Evolutionary conservation across 495 filamentous ascomycete species (phyloP).

Genomic region (Podospora conica): DNA sequence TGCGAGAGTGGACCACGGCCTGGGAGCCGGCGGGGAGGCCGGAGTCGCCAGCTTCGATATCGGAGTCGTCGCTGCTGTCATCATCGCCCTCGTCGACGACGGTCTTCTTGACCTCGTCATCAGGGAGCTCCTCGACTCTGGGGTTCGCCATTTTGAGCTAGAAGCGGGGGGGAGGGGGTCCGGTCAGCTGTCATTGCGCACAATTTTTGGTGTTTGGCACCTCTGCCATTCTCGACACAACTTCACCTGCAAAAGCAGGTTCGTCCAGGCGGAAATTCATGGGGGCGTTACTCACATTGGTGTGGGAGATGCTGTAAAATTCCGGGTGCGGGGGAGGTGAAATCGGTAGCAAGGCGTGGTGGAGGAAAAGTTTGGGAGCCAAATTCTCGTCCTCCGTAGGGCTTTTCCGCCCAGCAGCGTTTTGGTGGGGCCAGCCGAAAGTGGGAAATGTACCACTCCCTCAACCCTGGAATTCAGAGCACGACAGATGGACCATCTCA

Average conservation of each 20-base stretch:
- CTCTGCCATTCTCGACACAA: conserved; percentile 6
- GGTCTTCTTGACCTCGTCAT: conserved; percentile 76
- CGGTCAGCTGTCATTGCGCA: conserved; percentile 27
- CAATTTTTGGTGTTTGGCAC: conserved; percentile 6
- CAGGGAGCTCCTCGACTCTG: conserved; percentile 93
- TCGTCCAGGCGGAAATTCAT: background rate
- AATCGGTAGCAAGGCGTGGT: conserved; percentile 22
- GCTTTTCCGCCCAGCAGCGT: conserved; percentile 18
- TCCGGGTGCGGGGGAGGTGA: conserved; percentile 25
- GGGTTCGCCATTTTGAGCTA: conserved; percentile 78
- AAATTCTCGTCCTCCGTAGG: conserved; percentile 26
- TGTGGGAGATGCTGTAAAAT: conserved; percentile 24
- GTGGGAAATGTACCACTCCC: conserved; percentile 14
- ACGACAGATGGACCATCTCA: background rate
- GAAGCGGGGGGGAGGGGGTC: conserved; percentile 4
- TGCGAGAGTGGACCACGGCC: conserved; percentile 90
- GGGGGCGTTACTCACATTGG: conserved; percentile 26
- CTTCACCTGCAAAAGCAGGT: conserved; percentile 3
- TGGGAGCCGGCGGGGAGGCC: conserved; percentile 78
- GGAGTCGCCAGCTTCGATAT: conserved; percentile 60
- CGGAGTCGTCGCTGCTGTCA: conserved; percentile 67
- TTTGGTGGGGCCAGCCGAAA: conserved; percentile 16
- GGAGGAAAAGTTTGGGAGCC: conserved; percentile 28
- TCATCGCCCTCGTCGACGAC: conserved; percentile 73
- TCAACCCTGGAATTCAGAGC: background rate